Evolutionary conservation across 2,329 filamentous ascomycete species (phyloP), one percentile per base, ranked within the genome.

Genomic region (Calonectria hongkongensis): DNA sequence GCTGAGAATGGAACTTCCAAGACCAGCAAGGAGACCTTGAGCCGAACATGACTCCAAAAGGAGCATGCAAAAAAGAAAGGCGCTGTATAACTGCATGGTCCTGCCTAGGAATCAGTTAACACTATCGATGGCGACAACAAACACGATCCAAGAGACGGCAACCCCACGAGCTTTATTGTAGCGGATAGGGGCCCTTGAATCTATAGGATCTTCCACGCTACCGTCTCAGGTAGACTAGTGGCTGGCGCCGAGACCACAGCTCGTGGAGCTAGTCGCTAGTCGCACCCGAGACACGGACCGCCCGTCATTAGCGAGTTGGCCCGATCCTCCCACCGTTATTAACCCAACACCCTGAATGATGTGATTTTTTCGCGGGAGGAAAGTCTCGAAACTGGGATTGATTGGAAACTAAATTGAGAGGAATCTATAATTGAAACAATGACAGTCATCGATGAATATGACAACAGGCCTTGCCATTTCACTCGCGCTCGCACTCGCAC

Each of bases 51-150:
- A 27, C 33, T 60, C 36, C 33, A 60, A 16, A 27, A 27, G 25
- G 33, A 60, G 36, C 39, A 41, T 15, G 16, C 21, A 16, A 60
- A 41, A 25, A 27, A 60, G 36, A 41, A 60, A 7, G n/a, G n/a
- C 21, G 54, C 30, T 18, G 54, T 41, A 33, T 6, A 60, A 21
- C 54, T 60, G 54, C 54, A 60, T 60, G 54, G 21, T 60, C 21
- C 33, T 9, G 54, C 33, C 27, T 54, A 16, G 18, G n/a, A 33
- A 9, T 60, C 30, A 41, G n/a, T 60, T 39, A 27, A 60, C 36
- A 25, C 12, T 16, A 41, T 27, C 2, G 54, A 18, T 18, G 21
- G 2, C 33, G 39, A 21, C 33, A 60, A 41, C 10, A 21, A 60
- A 25, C 8, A 13, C 5, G 13, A 12, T 60, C 25, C 21, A 18